Conservation (phyloP, 2,329 filamentous ascomycete genomes). For the Cladorrhinum sp. region DNA sequence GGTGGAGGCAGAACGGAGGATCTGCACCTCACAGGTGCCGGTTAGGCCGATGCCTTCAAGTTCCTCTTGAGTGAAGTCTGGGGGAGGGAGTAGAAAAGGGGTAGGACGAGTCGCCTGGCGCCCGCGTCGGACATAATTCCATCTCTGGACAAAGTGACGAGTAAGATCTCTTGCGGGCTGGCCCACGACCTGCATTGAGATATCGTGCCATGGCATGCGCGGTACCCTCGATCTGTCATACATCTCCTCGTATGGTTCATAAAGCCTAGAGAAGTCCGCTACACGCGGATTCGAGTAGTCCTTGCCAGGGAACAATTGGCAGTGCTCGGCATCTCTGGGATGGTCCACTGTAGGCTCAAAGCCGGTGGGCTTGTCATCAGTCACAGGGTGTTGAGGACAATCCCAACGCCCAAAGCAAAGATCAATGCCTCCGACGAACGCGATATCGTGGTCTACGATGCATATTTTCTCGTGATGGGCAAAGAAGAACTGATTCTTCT, state of each 20-base stretch:
- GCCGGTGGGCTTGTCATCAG: constrained; percentile 91
- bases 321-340: constrained; percentile 88
- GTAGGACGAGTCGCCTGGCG: constrained; percentile 91
- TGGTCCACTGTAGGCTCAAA: constrained; percentile 71
- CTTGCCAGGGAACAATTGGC: constrained; percentile 94
- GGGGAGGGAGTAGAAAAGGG: constrained; percentile 87
- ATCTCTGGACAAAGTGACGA: constrained; percentile 93
- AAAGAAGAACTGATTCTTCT: constrained; percentile 99
- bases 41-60: constrained; percentile 83
- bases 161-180: constrained; percentile 93
- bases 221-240: constrained; percentile 87
- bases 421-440: constrained; percentile 93
- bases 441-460: constrained; percentile 91
- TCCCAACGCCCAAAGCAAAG: constrained; percentile 98
- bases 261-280: constrained; percentile 88
- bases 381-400: constrained; percentile 84
- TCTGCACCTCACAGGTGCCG: constrained; percentile 95
- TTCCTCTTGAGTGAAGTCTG: constrained; percentile 83
- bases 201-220: constrained; percentile 98
- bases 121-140: constrained; percentile 94
- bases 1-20: constrained; percentile 80
- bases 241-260: constrained; percentile 98
- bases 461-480: constrained; percentile 99
- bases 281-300: constrained; percentile 97
- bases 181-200: constrained; percentile 95